Conservation (phyloP, 2,329 filamentous ascomycete species). For the Helicocarpus griseus region DNA sequence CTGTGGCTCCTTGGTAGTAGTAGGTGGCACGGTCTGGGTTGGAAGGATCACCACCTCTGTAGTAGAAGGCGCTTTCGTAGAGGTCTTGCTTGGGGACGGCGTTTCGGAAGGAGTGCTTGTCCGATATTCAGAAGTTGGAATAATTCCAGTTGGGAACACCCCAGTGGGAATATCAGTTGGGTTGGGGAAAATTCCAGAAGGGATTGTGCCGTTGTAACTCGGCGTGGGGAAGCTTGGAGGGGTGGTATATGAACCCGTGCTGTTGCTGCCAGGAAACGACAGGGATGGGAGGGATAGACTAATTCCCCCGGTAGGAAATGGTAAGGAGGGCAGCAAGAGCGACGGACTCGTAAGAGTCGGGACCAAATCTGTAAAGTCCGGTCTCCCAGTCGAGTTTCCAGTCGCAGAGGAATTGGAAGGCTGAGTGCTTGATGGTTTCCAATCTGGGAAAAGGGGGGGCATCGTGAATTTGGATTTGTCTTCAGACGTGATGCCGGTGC, state of each 20-base stretch:
- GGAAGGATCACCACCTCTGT: not conserved
- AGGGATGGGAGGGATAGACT: too few species aligned
- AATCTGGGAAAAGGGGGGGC: slow-evolving; percentile 8
- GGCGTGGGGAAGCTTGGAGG: slow-evolving; percentile 4
- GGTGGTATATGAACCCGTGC: too few species aligned
- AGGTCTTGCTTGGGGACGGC: not conserved
- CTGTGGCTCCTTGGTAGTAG: not conserved
- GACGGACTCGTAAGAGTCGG: too few species aligned
- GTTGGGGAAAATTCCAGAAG: slow-evolving; percentile 11
- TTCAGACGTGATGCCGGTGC: not conserved
- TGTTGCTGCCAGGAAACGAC: too few species aligned
- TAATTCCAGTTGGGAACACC: slow-evolving; percentile 6
- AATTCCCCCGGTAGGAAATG: too few species aligned
- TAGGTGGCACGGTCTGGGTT: not conserved
- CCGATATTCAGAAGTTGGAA: slow-evolving; percentile 4
- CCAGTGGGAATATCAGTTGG: slow-evolving; percentile 12
- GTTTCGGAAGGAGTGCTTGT: not conserved
- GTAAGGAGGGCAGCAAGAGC: too few species aligned
- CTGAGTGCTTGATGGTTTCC: slow-evolving; percentile 7
- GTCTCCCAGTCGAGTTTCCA: not conserved
- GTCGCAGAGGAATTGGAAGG: slow-evolving; percentile 12
- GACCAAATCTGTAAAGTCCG: not conserved
- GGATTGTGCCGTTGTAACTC: slow-evolving; percentile 12
- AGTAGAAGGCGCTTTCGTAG: not conserved
- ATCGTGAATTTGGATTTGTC: too few species aligned